Base-by-base conservation (phyloP, 139 green algal species). In the Chlamydomonas sp. region DNA sequence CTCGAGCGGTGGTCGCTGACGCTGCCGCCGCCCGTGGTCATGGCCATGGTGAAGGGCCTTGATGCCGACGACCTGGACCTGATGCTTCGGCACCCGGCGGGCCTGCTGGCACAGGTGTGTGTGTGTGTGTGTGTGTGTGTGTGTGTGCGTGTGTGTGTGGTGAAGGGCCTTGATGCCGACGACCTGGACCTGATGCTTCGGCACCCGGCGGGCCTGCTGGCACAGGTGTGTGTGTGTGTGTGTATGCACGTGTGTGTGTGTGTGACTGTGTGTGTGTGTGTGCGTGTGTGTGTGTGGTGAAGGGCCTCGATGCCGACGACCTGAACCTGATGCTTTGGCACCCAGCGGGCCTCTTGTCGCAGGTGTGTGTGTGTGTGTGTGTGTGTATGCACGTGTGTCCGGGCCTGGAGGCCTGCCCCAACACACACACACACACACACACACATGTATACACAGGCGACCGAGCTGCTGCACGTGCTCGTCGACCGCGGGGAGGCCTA, bases 21-120 rank as follows among this genome's bases (percentile, higher is more conserved):
- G 8, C 62, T 69, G 4, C 62, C 62, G 31, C 24, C 31, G 22
- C 34, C 28, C 30, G 62, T 69, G 62, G 35, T 38, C 10, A 13
- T 3, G 33, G n/a, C 35, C 35, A 54, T 69, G 35, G 35, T 69
- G 6, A 57, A 69, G 35, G 13, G 5, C 5, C 24, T 66, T 30
- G 62, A 69, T 54, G 62, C 62, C 3, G 35, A 54, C 5, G 62
- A 69, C 37, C n/a, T 69, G 62, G 62, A 69, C 37, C 62, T 69
- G 4, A 22, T 69, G 34, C n/a, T 69, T 3, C 8, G n/a, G 5
- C 62, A 69, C 62, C 31, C 31, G 34, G 35, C 35, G 10, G 62
- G 35, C 3, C 24, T 54, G 6, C 4, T 26, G 8, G 62, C 62
- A 31, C 62, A 69, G 35, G 62, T 69, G 35, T 4, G 59, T 10